These are phyloP conservation scores for Monilinia aucupariae DNA, from an alignment of 2,329 filamentous ascomycete species.

Conservation along the genomic window DNA sequence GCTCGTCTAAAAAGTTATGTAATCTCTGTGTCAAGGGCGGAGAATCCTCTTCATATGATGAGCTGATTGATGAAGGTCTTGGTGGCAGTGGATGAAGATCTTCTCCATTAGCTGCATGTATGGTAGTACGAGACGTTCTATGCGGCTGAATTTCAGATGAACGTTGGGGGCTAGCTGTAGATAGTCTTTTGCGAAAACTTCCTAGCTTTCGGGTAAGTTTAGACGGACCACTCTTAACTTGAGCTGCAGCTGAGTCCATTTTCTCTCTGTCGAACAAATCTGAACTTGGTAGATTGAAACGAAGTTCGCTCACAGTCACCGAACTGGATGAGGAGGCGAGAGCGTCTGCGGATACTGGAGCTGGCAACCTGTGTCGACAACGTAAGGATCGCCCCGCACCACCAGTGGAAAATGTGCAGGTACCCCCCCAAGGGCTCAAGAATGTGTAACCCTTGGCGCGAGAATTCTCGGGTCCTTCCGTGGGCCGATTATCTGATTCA, in stretches of 20 bases:
- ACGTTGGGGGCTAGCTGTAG: conserved; percentile 28
- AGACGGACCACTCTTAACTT: conserved; percentile 10
- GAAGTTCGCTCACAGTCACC: conserved; percentile 66
- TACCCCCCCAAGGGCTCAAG: conserved; percentile 77
- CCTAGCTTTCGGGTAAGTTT: conserved; percentile 22
- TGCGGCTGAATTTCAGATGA: conserved; percentile 22
- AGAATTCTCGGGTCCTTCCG: conserved; percentile 18
- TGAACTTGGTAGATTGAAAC: conserved; percentile 75
- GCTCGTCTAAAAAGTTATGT: conserved; percentile 5
- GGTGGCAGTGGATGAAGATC: conserved; percentile 26
- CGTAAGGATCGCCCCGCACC: conserved; percentile 67
- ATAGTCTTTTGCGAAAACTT: conserved; percentile 11
- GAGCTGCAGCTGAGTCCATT: conserved; percentile 10
- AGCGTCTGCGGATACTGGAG: conserved; percentile 34
- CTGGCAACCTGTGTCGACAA: conserved; percentile 65
- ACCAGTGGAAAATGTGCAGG: conserved; percentile 79
- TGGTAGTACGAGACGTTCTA: conserved; percentile 25
- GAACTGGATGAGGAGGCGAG: conserved; percentile 17
- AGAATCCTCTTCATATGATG: conserved; percentile 17
- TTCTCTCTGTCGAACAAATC: conserved; percentile 39
- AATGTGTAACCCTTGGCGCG: conserved; percentile 63
- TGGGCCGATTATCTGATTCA: conserved; percentile 4
- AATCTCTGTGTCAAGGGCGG: not conserved
- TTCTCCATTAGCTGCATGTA: conserved; percentile 27
- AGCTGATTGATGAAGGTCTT: conserved; percentile 22